phyloP scores from a whole-genome alignment of 2,329 filamentous ascomycete genomes.

The Cercospora beticola region DNA sequence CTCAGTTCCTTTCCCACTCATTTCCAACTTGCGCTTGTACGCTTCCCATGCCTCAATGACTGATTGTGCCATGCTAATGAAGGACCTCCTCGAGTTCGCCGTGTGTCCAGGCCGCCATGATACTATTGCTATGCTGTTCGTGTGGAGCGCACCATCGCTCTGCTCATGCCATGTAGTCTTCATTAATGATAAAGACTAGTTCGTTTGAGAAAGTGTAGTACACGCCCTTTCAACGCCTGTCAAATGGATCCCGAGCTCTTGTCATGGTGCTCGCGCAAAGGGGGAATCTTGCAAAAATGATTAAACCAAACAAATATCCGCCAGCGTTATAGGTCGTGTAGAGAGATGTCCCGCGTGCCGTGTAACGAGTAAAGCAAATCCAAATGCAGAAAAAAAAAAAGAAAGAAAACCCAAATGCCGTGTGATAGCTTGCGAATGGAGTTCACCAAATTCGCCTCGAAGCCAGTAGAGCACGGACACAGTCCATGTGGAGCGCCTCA shows the following conservation, averaged over 20 bases:
- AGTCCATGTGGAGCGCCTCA: neutral
- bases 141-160: neutral
- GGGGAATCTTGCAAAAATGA: conserved; percentile 26
- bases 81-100: conserved; percentile 1
- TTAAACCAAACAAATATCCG: conserved; percentile 19
- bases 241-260: conserved; percentile 14
- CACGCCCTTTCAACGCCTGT: conserved; percentile 16
- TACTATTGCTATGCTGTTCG: conserved; percentile 4
- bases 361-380: conserved; percentile 7
- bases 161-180: neutral
- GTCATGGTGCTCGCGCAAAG: conserved; percentile 25
- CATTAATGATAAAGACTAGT: neutral
- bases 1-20: neutral
- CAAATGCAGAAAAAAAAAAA: neutral
- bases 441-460: neutral
- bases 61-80: neutral
- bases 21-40: conserved; percentile 1
- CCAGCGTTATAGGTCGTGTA: conserved; percentile 16
- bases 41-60: conserved; percentile 1
- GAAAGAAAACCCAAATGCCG: neutral
- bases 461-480: neutral
- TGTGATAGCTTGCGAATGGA: neutral
- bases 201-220: conserved; percentile 2
- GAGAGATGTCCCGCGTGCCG: conserved; percentile 14
- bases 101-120: neutral